A percentile compares a stretch with the other conserved stretches of the same genome.
Conservation (phyloP, 140 eudicot genomes). For the Erigeron philadelphicus region DNA sequence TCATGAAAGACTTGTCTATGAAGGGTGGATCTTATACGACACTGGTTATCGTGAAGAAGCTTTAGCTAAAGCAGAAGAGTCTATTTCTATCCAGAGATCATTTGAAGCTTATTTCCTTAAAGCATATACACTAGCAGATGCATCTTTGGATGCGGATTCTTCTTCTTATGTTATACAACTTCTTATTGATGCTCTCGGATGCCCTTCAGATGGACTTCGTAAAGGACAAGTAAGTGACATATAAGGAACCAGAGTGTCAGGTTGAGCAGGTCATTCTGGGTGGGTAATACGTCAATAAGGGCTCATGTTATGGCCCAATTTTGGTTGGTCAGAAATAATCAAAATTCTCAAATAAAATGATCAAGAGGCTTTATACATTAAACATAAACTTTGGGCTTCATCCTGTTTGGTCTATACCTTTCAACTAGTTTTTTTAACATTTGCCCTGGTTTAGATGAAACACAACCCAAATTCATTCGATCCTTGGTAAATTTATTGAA, state of each 20-base stretch:
- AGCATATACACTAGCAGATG: slow-evolving; percentile 74
- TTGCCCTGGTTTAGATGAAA: neutral
- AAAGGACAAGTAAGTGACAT: slow-evolving; percentile 74
- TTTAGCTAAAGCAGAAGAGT: slow-evolving; percentile 65
- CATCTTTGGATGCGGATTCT: slow-evolving; percentile 61
- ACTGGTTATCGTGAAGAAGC: slow-evolving; percentile 87
- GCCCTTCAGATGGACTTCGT: slow-evolving; percentile 93
- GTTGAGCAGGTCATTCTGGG: slow-evolving; percentile 3
- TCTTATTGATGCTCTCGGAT: slow-evolving; percentile 68
- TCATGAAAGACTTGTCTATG: slow-evolving; percentile 73
- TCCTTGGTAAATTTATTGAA: neutral
- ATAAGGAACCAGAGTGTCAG: neutral
- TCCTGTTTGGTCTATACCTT: neutral
- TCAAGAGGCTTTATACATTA: neutral
- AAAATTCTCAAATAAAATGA: neutral
- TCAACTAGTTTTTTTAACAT: neutral
- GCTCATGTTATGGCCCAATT: neutral
- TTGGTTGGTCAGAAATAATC: neutral
- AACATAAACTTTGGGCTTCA: neutral
- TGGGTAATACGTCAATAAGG: neutral
- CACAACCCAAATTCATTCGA: neutral
- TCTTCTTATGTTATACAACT: slow-evolving; percentile 72
- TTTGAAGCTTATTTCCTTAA: slow-evolving; percentile 85
- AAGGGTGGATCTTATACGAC: slow-evolving; percentile 88
- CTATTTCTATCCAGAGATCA: slow-evolving; percentile 67